phyloP scores from a whole-genome alignment of 352 stramenopile genomes.

The Pythium brassicae region DNA sequence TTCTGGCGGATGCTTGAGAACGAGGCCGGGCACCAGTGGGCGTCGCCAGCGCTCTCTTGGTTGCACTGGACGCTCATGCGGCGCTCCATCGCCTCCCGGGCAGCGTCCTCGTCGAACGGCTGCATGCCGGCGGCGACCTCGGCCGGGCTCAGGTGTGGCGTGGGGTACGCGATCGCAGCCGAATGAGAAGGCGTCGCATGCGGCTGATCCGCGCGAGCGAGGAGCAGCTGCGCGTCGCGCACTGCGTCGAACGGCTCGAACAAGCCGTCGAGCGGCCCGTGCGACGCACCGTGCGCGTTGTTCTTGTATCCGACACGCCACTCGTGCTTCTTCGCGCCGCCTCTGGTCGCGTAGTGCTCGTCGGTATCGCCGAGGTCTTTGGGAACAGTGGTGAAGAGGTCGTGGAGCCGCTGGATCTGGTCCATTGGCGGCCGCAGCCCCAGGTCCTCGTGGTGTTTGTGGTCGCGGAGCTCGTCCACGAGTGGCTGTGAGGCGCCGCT shows the following conservation, averaged over 20 bases:
- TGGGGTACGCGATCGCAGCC: slow-evolving; percentile 24
- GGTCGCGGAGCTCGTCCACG: slow-evolving; percentile 48
- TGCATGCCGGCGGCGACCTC: slow-evolving; percentile 6
- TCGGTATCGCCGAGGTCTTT: slow-evolving; percentile 22
- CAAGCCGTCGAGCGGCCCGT: slow-evolving; percentile 27
- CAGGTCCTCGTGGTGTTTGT: slow-evolving; percentile 44
- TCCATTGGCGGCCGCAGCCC: slow-evolving; percentile 46
- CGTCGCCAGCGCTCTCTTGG: not conserved
- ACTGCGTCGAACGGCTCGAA: slow-evolving; percentile 44
- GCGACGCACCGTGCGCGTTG: slow-evolving; percentile 14
- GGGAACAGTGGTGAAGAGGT: slow-evolving; percentile 46
- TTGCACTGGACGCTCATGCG: slow-evolving; percentile 10
- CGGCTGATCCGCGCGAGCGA: too few relatives aligned
- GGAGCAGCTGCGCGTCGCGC: slow-evolving; percentile 14
- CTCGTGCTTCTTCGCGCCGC: slow-evolving; percentile 14
- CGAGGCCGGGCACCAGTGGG: slow-evolving; percentile 42
- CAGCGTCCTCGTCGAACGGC: slow-evolving; percentile 20
- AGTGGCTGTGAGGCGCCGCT: slow-evolving; percentile 11
- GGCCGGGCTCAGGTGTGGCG: slow-evolving; percentile 11
- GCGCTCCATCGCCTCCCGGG: slow-evolving; percentile 13
- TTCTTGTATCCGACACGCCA: slow-evolving; percentile 55
- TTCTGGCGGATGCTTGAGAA: slow-evolving; percentile 15
- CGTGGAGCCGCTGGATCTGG: slow-evolving; percentile 33
- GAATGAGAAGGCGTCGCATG: slow-evolving; percentile 1
- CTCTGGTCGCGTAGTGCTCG: slow-evolving; percentile 1